Evolutionary conservation across 1,284 basidiomycete genomes (phyloP).

Genomic region (Leccinum subrobustum): DNA sequence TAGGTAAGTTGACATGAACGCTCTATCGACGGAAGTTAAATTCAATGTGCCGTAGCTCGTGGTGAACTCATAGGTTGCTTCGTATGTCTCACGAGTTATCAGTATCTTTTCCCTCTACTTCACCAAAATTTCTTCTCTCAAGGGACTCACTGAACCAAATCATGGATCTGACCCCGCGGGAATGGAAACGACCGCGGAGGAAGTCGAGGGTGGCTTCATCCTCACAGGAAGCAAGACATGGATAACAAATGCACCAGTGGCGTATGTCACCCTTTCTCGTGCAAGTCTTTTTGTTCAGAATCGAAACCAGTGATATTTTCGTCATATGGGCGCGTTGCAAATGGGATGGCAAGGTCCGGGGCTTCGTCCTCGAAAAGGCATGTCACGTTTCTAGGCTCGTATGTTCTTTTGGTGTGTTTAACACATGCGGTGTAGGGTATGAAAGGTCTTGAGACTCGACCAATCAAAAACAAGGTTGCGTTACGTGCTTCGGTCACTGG

Average conservation of each 20-base stretch:
- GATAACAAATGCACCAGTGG: conserved; percentile 91
- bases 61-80: conserved; percentile 94
- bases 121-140: conserved; percentile 3
- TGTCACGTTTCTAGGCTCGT: not conserved
- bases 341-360: conserved; percentile 90
- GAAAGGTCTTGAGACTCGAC: conserved; percentile 82
- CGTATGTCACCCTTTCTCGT: conserved; percentile 48
- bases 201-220: conserved; percentile 82
- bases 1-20: conserved; percentile 49
- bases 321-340: conserved; percentile 94
- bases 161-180: conserved; percentile 92
- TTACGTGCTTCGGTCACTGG: conserved; percentile 90
- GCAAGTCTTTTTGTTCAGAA: conserved; percentile 3
- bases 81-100: conserved; percentile 47
- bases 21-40: conserved; percentile 12
- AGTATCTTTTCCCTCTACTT: not conserved
- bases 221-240: conserved; percentile 94
- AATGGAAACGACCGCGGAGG: conserved; percentile 92
- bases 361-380: conserved; percentile 90
- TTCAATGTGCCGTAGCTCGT: conserved; percentile 51
- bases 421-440: conserved; percentile 53
- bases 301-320: conserved; percentile 67
- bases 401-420: not conserved
- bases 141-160: conserved; percentile 95
- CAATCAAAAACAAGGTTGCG: conserved; percentile 93